Percentiles rank a stretch among this genome's conserved stretches.
Conservation (phyloP, 2,329 filamentous ascomycete species). For the Aspergillus floridensis region DNA sequence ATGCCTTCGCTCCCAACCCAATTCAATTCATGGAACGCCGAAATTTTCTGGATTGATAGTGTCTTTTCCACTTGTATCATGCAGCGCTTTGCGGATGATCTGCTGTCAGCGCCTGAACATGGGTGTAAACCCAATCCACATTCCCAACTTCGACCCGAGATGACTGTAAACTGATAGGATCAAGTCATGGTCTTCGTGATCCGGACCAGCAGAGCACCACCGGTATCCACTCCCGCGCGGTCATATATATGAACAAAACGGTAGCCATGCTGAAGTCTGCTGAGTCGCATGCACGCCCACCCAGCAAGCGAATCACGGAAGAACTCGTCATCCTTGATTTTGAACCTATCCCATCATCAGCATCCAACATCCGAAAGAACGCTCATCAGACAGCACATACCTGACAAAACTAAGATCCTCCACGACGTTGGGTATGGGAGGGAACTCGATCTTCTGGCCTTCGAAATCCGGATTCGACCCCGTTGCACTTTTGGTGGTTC, state of each 20-base stretch:
- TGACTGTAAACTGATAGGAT: neutral
- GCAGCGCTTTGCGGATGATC: too few relatives aligned
- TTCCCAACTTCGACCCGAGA: neutral
- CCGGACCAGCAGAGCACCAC: constrained; percentile 70
- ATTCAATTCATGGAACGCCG: too few relatives aligned
- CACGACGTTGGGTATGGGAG: constrained; percentile 55
- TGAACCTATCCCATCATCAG: constrained; percentile 56
- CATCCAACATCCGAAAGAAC: constrained; percentile 4
- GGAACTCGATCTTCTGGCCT: constrained; percentile 59
- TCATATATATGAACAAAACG: constrained; percentile 76
- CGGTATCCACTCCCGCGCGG: constrained; percentile 61
- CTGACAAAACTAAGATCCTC: constrained; percentile 71
- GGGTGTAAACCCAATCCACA: neutral
- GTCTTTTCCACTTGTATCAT: too few relatives aligned
- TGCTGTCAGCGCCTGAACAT: neutral
- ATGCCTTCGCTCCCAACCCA: too few relatives aligned
- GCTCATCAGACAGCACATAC: constrained; percentile 50
- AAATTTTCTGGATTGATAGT: too few relatives aligned
- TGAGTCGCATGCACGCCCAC: constrained; percentile 85
- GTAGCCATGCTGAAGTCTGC: constrained; percentile 72
- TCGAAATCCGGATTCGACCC: constrained; percentile 66
- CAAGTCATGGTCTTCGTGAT: constrained; percentile 56
- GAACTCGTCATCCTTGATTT: constrained; percentile 83
- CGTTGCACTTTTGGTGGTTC: constrained; percentile 54
- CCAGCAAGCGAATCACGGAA: constrained; percentile 74